These are phyloP conservation scores for Neurospora intermedia DNA, from an alignment of 495 filamentous ascomycete species.

Conservation along the genomic window DNA sequence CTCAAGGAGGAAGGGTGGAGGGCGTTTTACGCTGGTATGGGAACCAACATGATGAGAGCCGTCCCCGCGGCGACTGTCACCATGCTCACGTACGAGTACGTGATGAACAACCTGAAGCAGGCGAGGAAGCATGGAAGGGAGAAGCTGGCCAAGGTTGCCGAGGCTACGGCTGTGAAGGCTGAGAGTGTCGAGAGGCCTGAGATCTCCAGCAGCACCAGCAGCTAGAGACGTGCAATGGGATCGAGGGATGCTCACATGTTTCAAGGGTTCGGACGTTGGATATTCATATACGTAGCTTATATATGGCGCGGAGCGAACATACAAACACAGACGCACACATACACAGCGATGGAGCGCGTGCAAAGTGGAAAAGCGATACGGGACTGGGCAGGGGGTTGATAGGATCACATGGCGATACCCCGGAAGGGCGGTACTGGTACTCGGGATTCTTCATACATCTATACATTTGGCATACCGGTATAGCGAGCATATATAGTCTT, in stretches of 20 bases:
- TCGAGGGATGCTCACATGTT: background rate
- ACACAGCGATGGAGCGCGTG: background rate
- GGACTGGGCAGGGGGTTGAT: background rate
- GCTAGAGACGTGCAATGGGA: background rate
- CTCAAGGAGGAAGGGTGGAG: slow-evolving; percentile 87
- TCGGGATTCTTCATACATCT: background rate
- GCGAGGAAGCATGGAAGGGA: slow-evolving; percentile 20
- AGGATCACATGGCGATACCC: background rate
- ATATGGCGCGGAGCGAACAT: background rate
- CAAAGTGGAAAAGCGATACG: background rate
- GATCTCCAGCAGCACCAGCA: background rate
- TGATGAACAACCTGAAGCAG: slow-evolving; percentile 47
- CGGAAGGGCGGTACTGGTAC: background rate
- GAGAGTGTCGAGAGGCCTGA: background rate
- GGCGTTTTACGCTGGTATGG: slow-evolving; percentile 96
- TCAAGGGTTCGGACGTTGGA: background rate
- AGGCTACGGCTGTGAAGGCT: background rate
- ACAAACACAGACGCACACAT: background rate
- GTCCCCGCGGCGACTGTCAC: slow-evolving; percentile 93
- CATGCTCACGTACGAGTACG: slow-evolving; percentile 91
- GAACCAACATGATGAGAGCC: slow-evolving; percentile 92
- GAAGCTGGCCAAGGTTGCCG: slow-evolving; percentile 13
- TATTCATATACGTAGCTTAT: background rate
- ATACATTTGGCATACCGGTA: background rate
- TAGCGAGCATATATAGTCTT: background rate